A percentile compares a stretch with the other conserved stretches of the same genome.
These are phyloP conservation scores for Phaeodactylum tricornutum DNA, from an alignment of 108 stramenopile species.

Conservation along the genomic window DNA sequence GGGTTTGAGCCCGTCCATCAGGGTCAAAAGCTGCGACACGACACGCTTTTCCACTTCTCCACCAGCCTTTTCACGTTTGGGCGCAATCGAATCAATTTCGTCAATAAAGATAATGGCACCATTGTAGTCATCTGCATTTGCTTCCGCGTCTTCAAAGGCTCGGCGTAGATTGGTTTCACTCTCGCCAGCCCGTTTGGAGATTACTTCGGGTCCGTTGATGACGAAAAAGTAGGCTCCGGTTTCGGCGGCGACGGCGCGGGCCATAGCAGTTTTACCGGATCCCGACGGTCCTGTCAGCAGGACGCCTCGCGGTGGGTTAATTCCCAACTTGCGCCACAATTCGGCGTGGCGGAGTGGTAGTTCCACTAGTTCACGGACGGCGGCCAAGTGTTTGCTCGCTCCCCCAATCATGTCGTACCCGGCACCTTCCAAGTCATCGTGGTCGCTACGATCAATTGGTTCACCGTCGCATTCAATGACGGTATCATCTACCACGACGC, in stretches of 20 bases:
- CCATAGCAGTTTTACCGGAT: conserved; percentile 96
- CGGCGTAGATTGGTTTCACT: conserved; percentile 80
- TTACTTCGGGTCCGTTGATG: conserved; percentile 98
- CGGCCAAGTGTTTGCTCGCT: conserved; percentile 89
- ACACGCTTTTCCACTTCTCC: conserved; percentile 93
- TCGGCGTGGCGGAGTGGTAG: conserved; percentile 95
- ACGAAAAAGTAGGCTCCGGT: conserved; percentile 94
- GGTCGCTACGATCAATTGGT: conserved; percentile 61
- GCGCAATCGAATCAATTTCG: conserved; percentile 98
- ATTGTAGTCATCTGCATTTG: conserved; percentile 78
- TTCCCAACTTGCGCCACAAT: conserved; percentile 90
- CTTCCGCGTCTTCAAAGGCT: conserved; percentile 88
- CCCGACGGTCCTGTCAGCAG: conserved; percentile 95
- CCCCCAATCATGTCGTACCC: conserved; percentile 97
- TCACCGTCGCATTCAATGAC: conserved; percentile 78
- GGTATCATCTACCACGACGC: conserved; percentile 83
- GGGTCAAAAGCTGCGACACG: conserved; percentile 94
- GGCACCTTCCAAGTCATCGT: conserved; percentile 87
- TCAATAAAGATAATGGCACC: conserved; percentile 98
- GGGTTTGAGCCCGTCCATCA: conserved; percentile 91
- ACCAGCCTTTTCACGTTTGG: conserved; percentile 91
- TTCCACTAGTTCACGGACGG: conserved; percentile 94
- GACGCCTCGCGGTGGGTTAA: conserved; percentile 93
- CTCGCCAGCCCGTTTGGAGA: conserved; percentile 94
- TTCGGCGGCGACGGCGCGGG: conserved; percentile 90